phyloP scores from a whole-genome alignment of 2,329 filamentous ascomycete genomes.

The Aureobasidium zeae region DNA sequence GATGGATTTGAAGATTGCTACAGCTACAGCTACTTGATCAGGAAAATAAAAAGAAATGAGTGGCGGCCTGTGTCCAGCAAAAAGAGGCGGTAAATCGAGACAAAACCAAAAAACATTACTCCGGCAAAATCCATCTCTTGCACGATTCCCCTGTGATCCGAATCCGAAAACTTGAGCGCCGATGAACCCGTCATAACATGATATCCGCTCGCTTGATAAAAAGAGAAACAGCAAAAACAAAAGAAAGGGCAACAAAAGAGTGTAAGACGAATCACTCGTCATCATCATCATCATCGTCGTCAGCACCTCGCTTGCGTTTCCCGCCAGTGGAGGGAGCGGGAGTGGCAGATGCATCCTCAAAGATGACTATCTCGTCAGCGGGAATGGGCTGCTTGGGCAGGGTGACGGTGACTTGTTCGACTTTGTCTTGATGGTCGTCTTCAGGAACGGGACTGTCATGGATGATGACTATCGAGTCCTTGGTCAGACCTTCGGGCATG shows the following conservation, averaged over 20 bases:
- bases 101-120: constrained; percentile 5
- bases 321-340: constrained; percentile 7
- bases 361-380: constrained; percentile 7
- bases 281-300: constrained; percentile 4
- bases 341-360: constrained; percentile 9
- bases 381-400: background rate
- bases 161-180: background rate
- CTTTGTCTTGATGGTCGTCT: background rate
- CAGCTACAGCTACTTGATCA: constrained; percentile 11
- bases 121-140: constrained; percentile 4
- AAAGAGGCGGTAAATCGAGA: too few species aligned
- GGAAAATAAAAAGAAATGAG: constrained; percentile 8
- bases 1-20: too few species aligned
- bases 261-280: too few species aligned
- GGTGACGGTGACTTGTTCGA: background rate
- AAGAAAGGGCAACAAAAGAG: background rate
- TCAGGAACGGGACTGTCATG: constrained; percentile 13
- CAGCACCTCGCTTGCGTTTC: constrained; percentile 4
- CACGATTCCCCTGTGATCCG: too few species aligned
- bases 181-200: constrained; percentile 11
- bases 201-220: constrained; percentile 5
- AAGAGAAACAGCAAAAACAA: background rate
- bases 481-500: constrained; percentile 27
- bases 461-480: constrained; percentile 26
- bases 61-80: background rate